A percentile compares a stretch with the other conserved stretches of the same genome.
These are phyloP conservation scores for Blastobotrys serpentis DNA, from an alignment of 1,139 yeast genomes.

Conservation along the genomic window DNA sequence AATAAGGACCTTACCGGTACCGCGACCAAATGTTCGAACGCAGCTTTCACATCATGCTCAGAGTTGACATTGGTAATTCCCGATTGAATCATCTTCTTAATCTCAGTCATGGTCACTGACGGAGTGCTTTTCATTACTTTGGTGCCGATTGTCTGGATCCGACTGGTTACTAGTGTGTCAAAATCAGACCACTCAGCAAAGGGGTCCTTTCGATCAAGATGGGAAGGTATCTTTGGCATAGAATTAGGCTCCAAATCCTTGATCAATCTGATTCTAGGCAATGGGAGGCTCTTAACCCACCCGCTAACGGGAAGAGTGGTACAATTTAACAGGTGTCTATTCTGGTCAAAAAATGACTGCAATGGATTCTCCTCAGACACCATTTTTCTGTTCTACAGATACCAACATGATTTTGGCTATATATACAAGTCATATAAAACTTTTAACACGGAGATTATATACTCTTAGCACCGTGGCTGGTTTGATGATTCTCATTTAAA, in stretches of 20 bases:
- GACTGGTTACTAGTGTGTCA: background rate
- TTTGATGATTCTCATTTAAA: background rate
- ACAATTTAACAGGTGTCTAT: background rate
- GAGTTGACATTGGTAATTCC: conserved; percentile 3
- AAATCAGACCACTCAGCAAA: conserved; percentile 5
- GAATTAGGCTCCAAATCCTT: background rate
- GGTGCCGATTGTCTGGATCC: background rate
- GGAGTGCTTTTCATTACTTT: conserved; percentile 2
- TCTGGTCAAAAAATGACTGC: background rate
- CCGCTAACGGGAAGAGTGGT: background rate
- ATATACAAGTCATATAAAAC: too few species aligned
- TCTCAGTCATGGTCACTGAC: conserved; percentile 1
- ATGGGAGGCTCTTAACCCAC: background rate
- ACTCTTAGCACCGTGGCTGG: background rate
- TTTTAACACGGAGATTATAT: background rate
- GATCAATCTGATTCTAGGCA: background rate
- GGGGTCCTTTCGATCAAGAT: background rate
- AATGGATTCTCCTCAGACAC: conserved; percentile 1
- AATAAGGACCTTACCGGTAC: background rate
- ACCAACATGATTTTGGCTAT: too few species aligned
- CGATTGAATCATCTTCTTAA: background rate
- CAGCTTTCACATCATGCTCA: background rate
- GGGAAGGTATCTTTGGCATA: background rate
- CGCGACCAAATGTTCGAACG: conserved; percentile 1
- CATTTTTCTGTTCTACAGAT: too few species aligned